These are phyloP conservation scores for Saturnispora silvae DNA, from an alignment of 805 yeast genomes.

Conservation along the genomic window DNA sequence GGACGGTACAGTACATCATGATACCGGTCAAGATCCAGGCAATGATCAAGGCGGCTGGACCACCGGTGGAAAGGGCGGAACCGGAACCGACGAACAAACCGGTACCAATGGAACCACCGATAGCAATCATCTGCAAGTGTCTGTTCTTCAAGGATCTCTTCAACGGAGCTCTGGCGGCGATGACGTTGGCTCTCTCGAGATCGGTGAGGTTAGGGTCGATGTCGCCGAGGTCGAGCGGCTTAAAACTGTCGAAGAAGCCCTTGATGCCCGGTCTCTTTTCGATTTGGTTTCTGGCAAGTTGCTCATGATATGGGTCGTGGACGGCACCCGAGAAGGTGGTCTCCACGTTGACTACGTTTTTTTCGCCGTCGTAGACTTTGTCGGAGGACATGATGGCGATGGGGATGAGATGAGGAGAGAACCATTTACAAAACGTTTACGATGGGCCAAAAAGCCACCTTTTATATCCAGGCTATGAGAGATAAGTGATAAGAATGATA, in stretches of 20 bases:
- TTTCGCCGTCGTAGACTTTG: slow-evolving; percentile 10
- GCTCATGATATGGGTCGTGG: slow-evolving; percentile 6
- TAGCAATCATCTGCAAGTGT: slow-evolving; percentile 72
- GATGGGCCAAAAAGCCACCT: no score
- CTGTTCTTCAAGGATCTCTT: slow-evolving; percentile 46
- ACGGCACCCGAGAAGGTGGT: slow-evolving; percentile 6
- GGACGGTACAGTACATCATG: slow-evolving; percentile 52
- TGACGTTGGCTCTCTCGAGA: slow-evolving; percentile 36
- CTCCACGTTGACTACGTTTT: slow-evolving; percentile 16
- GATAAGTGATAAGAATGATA: no score
- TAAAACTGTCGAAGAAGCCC: slow-evolving; percentile 23
- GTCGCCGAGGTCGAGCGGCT: slow-evolving; percentile 25
- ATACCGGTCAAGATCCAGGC: slow-evolving; percentile 50
- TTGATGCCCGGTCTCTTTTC: slow-evolving; percentile 6
- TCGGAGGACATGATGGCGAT: slow-evolving; percentile 9
- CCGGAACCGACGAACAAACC: slow-evolving; percentile 75
- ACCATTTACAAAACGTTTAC: no score
- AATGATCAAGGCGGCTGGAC: slow-evolving; percentile 63
- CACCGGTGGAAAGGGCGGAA: slow-evolving; percentile 48
- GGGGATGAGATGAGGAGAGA: not conserved
- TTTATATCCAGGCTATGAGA: no score
- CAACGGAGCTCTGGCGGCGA: slow-evolving; percentile 40
- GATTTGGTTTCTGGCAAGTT: not conserved
- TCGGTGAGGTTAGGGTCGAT: slow-evolving; percentile 35
- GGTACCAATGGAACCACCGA: slow-evolving; percentile 79